Conservation (phyloP, 2,329 filamentous ascomycete genomes). For the Kalmusia sp. region DNA sequence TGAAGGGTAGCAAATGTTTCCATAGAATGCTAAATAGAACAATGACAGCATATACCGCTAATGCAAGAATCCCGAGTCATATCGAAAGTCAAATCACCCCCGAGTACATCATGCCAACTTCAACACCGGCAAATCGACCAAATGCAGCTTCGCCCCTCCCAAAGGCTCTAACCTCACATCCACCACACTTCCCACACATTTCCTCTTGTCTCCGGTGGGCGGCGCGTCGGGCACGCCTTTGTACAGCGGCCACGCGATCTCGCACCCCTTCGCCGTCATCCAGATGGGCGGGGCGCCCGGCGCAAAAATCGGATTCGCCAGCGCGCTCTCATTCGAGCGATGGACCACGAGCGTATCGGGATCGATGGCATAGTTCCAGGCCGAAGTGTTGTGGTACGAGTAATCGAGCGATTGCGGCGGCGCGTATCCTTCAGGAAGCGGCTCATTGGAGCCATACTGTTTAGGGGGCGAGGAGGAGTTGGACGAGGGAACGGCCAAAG, state of each 20-base stretch:
- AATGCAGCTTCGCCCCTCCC: constrained; percentile 45
- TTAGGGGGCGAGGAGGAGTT: constrained; percentile 17
- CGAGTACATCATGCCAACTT: no score
- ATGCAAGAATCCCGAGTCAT: no score
- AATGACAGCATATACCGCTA: no score
- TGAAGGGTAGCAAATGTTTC: no score
- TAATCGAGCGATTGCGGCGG: constrained; percentile 23
- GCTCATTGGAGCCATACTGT: constrained; percentile 10
- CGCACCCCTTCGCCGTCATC: constrained; percentile 40
- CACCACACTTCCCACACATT: constrained; percentile 15
- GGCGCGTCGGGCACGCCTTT: constrained; percentile 35
- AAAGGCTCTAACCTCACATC: constrained; percentile 44
- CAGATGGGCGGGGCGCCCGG: constrained; percentile 38
- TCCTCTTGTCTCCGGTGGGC: constrained; percentile 20
- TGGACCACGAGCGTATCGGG: constrained; percentile 31
- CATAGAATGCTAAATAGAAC: no score
- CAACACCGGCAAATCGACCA: constrained; percentile 44
- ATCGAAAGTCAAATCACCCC: no score
- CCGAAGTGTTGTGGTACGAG: constrained; percentile 38
- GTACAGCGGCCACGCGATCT: constrained; percentile 41
- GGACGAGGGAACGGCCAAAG: constrained; percentile 33
- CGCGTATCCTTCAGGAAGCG: constrained; percentile 13
- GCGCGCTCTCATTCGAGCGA: background rate
- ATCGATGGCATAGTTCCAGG: constrained; percentile 49
- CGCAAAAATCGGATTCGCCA: constrained; percentile 44